Evolutionary conservation across 495 filamentous ascomycete genomes (phyloP).

Genomic region (Penicillium coffeae): DNA sequence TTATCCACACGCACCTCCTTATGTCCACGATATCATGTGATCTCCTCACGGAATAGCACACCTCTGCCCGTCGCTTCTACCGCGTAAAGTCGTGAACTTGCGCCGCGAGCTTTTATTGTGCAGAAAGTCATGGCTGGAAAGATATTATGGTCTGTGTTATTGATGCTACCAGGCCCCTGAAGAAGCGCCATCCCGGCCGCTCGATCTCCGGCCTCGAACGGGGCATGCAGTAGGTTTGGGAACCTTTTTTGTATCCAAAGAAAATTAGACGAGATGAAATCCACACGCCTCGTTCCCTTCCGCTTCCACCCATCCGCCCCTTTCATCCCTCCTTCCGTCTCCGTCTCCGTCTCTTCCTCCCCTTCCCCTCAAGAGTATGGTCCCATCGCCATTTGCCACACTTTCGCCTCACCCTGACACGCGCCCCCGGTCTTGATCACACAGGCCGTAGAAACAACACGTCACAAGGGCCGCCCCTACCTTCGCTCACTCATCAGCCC

Average conservation of each 20-base stretch:
- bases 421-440: slow-evolving; percentile 1
- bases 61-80: too few species aligned
- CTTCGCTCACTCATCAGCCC: slow-evolving; percentile 12
- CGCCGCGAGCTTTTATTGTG: too few species aligned
- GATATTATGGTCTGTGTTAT: too few species aligned
- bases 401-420: slow-evolving; percentile 13
- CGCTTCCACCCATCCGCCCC: slow-evolving; percentile 14
- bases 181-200: too few species aligned
- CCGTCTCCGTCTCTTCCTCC: slow-evolving; percentile 13
- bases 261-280: slow-evolving; percentile 24
- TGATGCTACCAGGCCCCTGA: too few species aligned
- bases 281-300: slow-evolving; percentile 28
- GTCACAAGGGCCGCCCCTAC: slow-evolving; percentile 18
- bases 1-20: too few species aligned
- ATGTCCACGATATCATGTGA: too few species aligned
- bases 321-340: slow-evolving; percentile 14
- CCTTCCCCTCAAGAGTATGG: slow-evolving; percentile 9
- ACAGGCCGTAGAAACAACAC: slow-evolving; percentile 18
- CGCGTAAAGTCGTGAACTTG: too few species aligned
- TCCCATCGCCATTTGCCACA: slow-evolving; percentile 7
- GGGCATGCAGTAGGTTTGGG: too few species aligned
- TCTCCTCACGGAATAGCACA: too few species aligned
- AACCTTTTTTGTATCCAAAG: slow-evolving; percentile 11
- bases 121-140: too few species aligned
- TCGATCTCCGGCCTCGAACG: too few species aligned